Percentiles rank a stretch among this genome's conserved stretches.
Evolutionary conservation across 2,329 filamentous ascomycete species (phyloP).

Genomic region (Beauveria medogensis): DNA sequence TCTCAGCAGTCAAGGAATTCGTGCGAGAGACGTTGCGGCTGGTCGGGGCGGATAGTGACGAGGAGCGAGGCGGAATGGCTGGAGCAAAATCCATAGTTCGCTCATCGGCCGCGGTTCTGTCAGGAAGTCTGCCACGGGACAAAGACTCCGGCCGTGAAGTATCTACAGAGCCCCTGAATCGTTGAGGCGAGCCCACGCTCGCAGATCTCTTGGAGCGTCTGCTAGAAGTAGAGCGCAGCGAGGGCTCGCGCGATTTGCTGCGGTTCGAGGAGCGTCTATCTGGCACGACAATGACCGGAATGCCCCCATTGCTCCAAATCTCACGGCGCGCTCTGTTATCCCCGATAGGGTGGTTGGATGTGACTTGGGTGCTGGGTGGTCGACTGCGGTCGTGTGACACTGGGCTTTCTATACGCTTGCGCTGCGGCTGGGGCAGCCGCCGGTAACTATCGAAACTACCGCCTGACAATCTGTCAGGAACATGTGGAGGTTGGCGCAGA

Average conservation of each 20-base stretch:
- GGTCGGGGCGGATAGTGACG: constrained; percentile 55
- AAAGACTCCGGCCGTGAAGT: neutral
- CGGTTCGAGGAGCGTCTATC: constrained; percentile 47
- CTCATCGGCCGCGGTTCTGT: constrained; percentile 25
- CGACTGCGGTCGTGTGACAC: neutral
- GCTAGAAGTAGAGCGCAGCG: constrained; percentile 54
- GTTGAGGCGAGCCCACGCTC: constrained; percentile 40
- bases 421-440: constrained; percentile 6
- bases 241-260: constrained; percentile 44
- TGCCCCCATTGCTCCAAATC: constrained; percentile 49
- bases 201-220: constrained; percentile 44
- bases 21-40: constrained; percentile 49
- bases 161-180: constrained; percentile 16
- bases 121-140: neutral
- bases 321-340: constrained; percentile 48
- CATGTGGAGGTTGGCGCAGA: constrained; percentile 27
- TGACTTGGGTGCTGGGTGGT: constrained; percentile 41
- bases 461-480: neutral
- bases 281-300: constrained; percentile 56
- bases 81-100: constrained; percentile 55
- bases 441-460: neutral
- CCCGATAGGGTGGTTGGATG: neutral
- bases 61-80: constrained; percentile 46
- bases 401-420: neutral
- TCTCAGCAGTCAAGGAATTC: constrained; percentile 50